Evolutionary conservation across 148 eudicot genomes (phyloP).

Genomic region (Polygonum maritimum): DNA sequence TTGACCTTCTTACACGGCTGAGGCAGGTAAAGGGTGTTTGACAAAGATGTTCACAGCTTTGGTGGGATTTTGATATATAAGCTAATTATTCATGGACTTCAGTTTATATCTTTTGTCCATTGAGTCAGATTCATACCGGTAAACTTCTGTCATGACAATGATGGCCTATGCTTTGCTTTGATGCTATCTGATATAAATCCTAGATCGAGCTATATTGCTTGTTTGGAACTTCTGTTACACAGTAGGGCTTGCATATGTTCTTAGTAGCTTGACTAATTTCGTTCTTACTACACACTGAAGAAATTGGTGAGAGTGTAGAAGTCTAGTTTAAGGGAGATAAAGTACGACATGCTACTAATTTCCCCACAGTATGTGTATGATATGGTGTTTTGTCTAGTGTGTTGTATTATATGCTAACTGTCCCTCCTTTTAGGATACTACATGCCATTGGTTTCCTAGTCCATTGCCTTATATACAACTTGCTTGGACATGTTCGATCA

Average conservation of each 20-base stretch:
- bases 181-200: background rate
- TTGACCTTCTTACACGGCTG: slow-evolving; percentile 82
- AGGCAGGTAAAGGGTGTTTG: slow-evolving; percentile 48
- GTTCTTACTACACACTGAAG: background rate
- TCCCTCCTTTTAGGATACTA: background rate
- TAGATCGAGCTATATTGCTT: background rate
- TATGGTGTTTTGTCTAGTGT: background rate
- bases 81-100: background rate
- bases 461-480: background rate
- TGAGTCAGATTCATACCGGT: background rate
- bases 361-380: background rate
- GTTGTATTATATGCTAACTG: background rate
- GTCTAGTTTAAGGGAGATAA: background rate
- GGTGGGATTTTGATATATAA: background rate
- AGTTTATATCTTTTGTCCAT: background rate
- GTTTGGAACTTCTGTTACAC: background rate
- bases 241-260: background rate
- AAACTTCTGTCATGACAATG: background rate
- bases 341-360: background rate
- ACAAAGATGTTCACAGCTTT: background rate
- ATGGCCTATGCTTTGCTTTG: background rate
- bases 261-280: background rate
- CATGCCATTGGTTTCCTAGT: background rate
- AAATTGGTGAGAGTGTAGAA: background rate
- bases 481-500: background rate